A percentile compares a stretch with the other conserved stretches of the same genome.
Evolutionary conservation across 768 basidiomycete species (phyloP).

Genomic region (Termitomyces sp.): DNA sequence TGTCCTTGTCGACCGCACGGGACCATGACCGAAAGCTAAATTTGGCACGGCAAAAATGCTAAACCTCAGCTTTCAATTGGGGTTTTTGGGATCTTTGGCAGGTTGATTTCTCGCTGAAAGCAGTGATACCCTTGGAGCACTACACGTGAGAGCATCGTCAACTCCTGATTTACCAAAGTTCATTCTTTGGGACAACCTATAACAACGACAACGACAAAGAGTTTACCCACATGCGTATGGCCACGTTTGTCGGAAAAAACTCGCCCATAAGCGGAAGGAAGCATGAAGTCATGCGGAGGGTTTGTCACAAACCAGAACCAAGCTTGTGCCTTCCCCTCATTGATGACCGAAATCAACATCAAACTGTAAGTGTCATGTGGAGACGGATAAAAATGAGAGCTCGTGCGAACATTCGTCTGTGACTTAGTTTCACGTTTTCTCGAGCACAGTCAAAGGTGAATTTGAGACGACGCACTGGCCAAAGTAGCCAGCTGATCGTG

Average conservation of each 20-base stretch:
- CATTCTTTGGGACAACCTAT: too few species aligned
- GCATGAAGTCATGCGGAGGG: not conserved
- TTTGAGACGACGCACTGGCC: not conserved
- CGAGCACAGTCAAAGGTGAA: not conserved
- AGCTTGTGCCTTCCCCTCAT: not conserved
- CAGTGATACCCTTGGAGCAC: not conserved
- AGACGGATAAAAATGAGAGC: not conserved
- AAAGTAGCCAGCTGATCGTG: not conserved
- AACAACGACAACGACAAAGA: not conserved
- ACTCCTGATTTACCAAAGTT: not conserved
- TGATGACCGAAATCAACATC: not conserved
- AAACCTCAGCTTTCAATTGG: not conserved
- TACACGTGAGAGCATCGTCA: not conserved
- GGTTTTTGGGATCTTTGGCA: not conserved
- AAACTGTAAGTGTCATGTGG: not conserved
- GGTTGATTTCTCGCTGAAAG: not conserved
- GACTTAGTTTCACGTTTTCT: not conserved
- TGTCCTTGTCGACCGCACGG: not conserved
- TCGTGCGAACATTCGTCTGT: not conserved
- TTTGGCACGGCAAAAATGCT: not conserved
- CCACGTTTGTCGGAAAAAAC: not conserved
- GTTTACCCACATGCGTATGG: not conserved
- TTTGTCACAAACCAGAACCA: not conserved
- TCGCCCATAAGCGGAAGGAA: not conserved
- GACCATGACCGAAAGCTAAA: not conserved